Base-by-base conservation (phyloP, 1,284 basidiomycete species). In the Fomitopsis schrenkii region DNA sequence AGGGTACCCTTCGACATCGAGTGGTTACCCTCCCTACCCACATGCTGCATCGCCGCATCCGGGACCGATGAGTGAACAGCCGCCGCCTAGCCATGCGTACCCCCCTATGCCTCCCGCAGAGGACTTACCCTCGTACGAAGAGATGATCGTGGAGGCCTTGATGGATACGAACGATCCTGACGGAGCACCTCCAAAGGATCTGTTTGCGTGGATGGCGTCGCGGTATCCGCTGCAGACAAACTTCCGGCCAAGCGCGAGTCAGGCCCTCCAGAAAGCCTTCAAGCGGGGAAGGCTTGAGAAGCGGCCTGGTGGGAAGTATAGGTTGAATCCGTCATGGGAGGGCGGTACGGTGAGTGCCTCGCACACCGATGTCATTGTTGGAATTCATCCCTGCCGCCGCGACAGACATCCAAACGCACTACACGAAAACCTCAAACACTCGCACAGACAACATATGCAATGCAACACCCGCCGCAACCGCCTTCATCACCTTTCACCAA, bases 171-270 rank as follows among this genome's bases (percentile, higher is more conserved):
- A 74, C 10, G 88, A 91, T 60, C 77, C 83, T 5, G 88, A 91
- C 52, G 91, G 91, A 15, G 83, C 83, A 55, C 86, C 86, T 8
- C 91, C 91, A n/a, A 93, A 91, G 69, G 85, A 86, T 65, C 70
- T 93, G 36, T 93, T 91, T 71, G 77, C 83, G 8, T 91, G 88
- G 88, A 93, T 93, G 88, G 85, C 86, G 2, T 76, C 81, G 53
- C 81, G 83, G 46, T 93, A 91, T 71, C 91, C 91, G n/a, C 71
- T 93, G 7, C 90, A 93, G 71, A 85, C 82, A n/a, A 93, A 93
- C 75, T 93, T 93, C 68, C 80, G 91, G 33, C 91, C 91, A 1
- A 91, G 88, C 3, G 91, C 91, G 5, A 91, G 90, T 69, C 91
- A 93, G 71, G 91, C 91, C 5, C 75, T 93, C 61, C 90, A 92